These are phyloP conservation scores for Coprinopsis cinerea DNA, from an alignment of 768 basidiomycete genomes.

Conservation along the genomic window DNA sequence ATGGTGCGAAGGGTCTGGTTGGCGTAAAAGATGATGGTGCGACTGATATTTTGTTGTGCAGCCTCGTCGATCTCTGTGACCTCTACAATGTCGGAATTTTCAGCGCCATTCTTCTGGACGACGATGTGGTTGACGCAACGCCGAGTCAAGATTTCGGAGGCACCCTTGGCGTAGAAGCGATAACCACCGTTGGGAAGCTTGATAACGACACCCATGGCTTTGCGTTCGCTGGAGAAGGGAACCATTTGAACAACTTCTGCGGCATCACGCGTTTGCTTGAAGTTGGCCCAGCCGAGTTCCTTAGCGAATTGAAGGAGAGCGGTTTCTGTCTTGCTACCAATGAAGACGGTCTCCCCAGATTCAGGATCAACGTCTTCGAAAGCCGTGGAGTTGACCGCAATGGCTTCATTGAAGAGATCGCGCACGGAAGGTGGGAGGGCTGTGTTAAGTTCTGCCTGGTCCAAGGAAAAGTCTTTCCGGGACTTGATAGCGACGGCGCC, in stretches of 20 bases:
- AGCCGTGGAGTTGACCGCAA: slow-evolving; percentile 91
- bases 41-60: slow-evolving; percentile 74
- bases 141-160: slow-evolving; percentile 87
- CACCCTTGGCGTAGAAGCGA: slow-evolving; percentile 86
- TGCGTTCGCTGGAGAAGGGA: slow-evolving; percentile 90
- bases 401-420: slow-evolving; percentile 74
- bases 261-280: slow-evolving; percentile 56
- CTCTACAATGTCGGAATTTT: slow-evolving; percentile 34
- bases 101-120: slow-evolving; percentile 36
- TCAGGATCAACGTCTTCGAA: slow-evolving; percentile 76
- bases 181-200: slow-evolving; percentile 44
- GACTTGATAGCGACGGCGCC: slow-evolving; percentile 35
- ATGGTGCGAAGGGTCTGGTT: slow-evolving; percentile 94
- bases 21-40: slow-evolving; percentile 97
- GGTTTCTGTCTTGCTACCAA: slow-evolving; percentile 95
- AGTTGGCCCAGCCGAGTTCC: slow-evolving; percentile 71
- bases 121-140: slow-evolving; percentile 70
- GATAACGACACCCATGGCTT: slow-evolving; percentile 92
- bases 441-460: slow-evolving; percentile 62
- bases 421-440: slow-evolving; percentile 56
- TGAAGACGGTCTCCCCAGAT: slow-evolving; percentile 54
- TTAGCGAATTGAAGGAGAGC: slow-evolving; percentile 83
- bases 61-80: slow-evolving; percentile 57
- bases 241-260: slow-evolving; percentile 76
- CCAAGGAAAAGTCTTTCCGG: slow-evolving; percentile 78